A percentile compares a stretch with the other conserved stretches of the same genome.
Conservation (phyloP, 1,284 basidiomycete genomes). For the Ustilago lituana region DNA sequence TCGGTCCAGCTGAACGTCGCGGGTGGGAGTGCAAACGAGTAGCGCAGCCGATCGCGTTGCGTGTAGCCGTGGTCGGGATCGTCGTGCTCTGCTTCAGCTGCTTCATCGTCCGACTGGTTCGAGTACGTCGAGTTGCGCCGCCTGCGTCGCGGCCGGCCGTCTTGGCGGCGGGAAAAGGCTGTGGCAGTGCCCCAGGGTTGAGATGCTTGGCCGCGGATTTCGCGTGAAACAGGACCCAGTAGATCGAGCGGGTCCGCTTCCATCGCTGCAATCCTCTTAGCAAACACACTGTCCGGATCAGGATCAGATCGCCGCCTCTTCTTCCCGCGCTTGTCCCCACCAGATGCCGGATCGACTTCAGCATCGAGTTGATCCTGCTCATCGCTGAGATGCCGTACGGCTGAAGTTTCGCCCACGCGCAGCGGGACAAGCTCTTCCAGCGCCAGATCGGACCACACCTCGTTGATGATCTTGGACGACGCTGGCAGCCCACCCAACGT, state of each 20-base stretch:
- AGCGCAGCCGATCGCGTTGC: constrained; percentile 31
- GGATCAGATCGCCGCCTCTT: constrained; percentile 25
- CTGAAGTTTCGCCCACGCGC: constrained; percentile 25
- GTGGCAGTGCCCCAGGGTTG: constrained; percentile 28
- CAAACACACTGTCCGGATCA: constrained; percentile 21
- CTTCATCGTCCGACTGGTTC: constrained; percentile 24
- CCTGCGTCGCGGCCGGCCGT: not conserved
- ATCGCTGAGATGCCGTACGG: constrained; percentile 16
- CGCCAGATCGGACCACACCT: constrained; percentile 59
- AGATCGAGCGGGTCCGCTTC: constrained; percentile 44
- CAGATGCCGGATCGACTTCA: not conserved
- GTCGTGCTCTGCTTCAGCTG: constrained; percentile 31
- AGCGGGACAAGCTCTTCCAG: constrained; percentile 51
- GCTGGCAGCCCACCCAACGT: constrained; percentile 33
- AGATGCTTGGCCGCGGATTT: constrained; percentile 35
- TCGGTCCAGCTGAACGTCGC: constrained; percentile 30
- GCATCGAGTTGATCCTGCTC: not conserved
- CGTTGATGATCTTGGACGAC: constrained; percentile 23
- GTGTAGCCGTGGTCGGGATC: constrained; percentile 18
- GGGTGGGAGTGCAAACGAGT: constrained; percentile 31
- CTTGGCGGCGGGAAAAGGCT: not conserved
- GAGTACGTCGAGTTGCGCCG: constrained; percentile 8
- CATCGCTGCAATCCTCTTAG: constrained; percentile 17
- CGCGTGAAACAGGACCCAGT: constrained; percentile 32
- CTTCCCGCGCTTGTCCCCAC: constrained; percentile 1